Conservation (phyloP, 2,329 filamentous ascomycete species). For the Thermomyces lanuginosus region DNA sequence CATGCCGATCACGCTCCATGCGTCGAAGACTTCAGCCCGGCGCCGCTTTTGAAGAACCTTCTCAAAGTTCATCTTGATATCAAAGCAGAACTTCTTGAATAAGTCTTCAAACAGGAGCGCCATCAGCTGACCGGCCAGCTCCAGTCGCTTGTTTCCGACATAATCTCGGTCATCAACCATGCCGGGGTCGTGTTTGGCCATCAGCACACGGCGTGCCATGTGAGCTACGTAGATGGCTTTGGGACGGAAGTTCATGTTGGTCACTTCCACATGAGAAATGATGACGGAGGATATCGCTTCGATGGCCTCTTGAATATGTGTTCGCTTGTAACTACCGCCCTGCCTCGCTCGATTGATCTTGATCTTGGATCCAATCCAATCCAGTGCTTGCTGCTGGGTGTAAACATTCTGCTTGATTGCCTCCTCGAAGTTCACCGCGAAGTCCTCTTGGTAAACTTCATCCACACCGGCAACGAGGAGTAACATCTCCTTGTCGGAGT, state of each 20-base stretch:
- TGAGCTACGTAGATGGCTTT: conserved; percentile 93
- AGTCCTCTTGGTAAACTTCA: conserved; percentile 80
- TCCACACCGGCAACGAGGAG: conserved; percentile 79
- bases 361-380: conserved; percentile 74
- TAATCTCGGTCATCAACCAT: conserved; percentile 95
- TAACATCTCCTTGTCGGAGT: conserved; percentile 90
- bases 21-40: conserved; percentile 74
- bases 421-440: conserved; percentile 89
- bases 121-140: conserved; percentile 84
- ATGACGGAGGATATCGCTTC: conserved; percentile 86
- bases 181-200: conserved; percentile 78
- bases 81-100: conserved; percentile 85
- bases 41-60: conserved; percentile 91
- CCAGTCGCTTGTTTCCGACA: conserved; percentile 90
- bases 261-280: conserved; percentile 84
- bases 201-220: conserved; percentile 91
- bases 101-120: conserved; percentile 91
- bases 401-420: conserved; percentile 67
- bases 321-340: conserved; percentile 47
- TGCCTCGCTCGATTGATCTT: conserved; percentile 68
- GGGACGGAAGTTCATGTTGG: conserved; percentile 85
- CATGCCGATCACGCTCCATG: conserved; percentile 65
- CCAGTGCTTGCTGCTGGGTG: conserved; percentile 88
- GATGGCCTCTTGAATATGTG: conserved; percentile 76
- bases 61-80: conserved; percentile 86